Evolutionary conservation across 495 filamentous ascomycete species (phyloP).

Genomic region (Halenospora varia): DNA sequence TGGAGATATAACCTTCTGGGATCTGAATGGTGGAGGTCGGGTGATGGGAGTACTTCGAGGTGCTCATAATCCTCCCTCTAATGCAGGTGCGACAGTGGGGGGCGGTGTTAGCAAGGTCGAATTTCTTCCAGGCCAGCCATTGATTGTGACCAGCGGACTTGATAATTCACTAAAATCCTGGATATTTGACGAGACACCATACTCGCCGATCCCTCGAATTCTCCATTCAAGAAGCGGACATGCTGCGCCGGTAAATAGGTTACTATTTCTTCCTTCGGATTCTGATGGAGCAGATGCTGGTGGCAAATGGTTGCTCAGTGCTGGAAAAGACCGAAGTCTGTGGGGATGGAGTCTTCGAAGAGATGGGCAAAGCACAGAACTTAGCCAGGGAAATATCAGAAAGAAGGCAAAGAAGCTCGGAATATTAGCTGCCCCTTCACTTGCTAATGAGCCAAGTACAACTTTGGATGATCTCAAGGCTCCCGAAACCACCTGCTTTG

Average conservation of each 20-base stretch:
- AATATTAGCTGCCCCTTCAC: slow-evolving; percentile 46
- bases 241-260: slow-evolving; percentile 71
- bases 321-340: slow-evolving; percentile 78
- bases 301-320: slow-evolving; percentile 93
- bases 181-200: slow-evolving; percentile 88
- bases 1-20: slow-evolving; percentile 94
- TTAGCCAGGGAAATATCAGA: slow-evolving; percentile 82
- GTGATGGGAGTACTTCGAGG: slow-evolving; percentile 77
- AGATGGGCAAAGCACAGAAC: slow-evolving; percentile 88
- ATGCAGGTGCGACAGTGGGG: slow-evolving; percentile 31
- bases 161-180: slow-evolving; percentile 94
- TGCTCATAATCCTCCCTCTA: slow-evolving; percentile 72
- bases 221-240: slow-evolving; percentile 85
- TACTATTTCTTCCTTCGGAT: slow-evolving; percentile 78
- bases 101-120: slow-evolving; percentile 73
- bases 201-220: slow-evolving; percentile 76
- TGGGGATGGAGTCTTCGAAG: slow-evolving; percentile 94
- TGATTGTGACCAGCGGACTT: slow-evolving; percentile 81
- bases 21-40: slow-evolving; percentile 81
- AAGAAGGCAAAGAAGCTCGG: slow-evolving; percentile 83
- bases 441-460: slow-evolving; percentile 47
- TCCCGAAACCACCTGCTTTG: slow-evolving; percentile 83
- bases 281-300: slow-evolving; percentile 83
- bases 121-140: slow-evolving; percentile 86
- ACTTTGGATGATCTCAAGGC: slow-evolving; percentile 77